Percentiles rank a stretch among this genome's conserved stretches.
Evolutionary conservation across 306 rosid genomes (phyloP).

Genomic region (Hippophae rhamnoides): DNA sequence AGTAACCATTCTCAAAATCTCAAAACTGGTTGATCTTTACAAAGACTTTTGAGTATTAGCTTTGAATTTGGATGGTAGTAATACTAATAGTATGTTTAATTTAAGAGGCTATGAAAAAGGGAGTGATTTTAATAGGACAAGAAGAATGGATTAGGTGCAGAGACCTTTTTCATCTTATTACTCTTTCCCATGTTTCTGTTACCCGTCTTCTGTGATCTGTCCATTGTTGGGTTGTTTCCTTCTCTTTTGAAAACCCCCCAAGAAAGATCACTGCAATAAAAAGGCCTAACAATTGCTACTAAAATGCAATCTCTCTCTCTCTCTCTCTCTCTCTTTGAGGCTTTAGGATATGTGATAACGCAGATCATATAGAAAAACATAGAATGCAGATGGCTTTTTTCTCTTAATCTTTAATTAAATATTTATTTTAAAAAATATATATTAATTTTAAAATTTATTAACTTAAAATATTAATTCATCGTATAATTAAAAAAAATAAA

Average conservation of each 20-base stretch:
- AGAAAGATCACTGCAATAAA: constrained; percentile 27
- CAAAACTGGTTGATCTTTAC: background rate
- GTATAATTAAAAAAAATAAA: too few relatives aligned
- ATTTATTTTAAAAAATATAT: too few relatives aligned
- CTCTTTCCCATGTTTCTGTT: constrained; percentile 36
- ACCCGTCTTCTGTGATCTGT: constrained; percentile 15
- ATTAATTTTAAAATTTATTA: too few relatives aligned
- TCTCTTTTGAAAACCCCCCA: constrained; percentile 22
- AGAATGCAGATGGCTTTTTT: background rate
- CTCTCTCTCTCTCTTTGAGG: constrained; percentile 9
- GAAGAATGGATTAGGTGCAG: constrained; percentile 31
- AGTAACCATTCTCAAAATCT: constrained; percentile 41
- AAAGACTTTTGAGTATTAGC: too few relatives aligned
- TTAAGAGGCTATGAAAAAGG: background rate
- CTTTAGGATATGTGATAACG: background rate
- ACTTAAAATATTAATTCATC: too few relatives aligned
- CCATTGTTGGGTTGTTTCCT: constrained; percentile 6
- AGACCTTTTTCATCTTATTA: constrained; percentile 21
- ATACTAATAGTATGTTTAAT: too few relatives aligned
- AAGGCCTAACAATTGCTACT: constrained; percentile 30
- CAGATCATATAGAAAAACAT: constrained; percentile 8
- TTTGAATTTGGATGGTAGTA: too few relatives aligned
- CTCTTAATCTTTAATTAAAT: too few relatives aligned
- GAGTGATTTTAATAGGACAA: constrained; percentile 2
- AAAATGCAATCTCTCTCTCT: constrained; percentile 23